Evolutionary conservation across 768 basidiomycete species (phyloP), one percentile per base, ranked within the genome.

Genomic region (Lactifluus subvellereus): DNA sequence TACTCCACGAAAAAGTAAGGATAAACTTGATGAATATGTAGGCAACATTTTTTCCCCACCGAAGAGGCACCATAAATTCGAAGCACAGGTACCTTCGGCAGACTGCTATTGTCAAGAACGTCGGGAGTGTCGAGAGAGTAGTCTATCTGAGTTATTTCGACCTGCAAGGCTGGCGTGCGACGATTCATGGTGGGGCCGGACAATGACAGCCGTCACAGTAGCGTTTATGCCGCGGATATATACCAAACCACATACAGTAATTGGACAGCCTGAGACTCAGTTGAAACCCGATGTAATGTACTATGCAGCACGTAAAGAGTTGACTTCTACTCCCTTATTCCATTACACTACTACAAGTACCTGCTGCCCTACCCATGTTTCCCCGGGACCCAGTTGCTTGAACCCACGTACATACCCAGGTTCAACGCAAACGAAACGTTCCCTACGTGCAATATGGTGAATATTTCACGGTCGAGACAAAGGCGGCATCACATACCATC

Each of bases 1-100:
- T 96, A 99, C 68, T 93, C 88, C 51, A 96, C 81, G 72, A 84
- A 96, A 73, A 95, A 86, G 74, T 99, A 99, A 0, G 96, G 95
- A 74, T 89, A 96, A 35, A 89, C 89, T 77, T 94, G 92, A 72
- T 97, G 95, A 45, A 98, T 77, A 77, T 97, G 88, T 14, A 95
- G 81, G 71, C 94, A 95, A 20, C 92, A 83, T 70, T 85, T 88
- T 72, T 84, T 78, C 14, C 92, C 90, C 2, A 75, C 72, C 5
- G 91, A 89, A 1, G 93, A 91, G 13, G 85, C 76, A 14, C 96
- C 97, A 72, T 85, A 98, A 54, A 99, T 87, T 57, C 94, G 80
- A 61, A 98, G 78, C 4, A 94, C 80, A 14, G 96, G 96, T 22
- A 89, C 87, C 32, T 77, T 80, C 11, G 79, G 80, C 30, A 92